Conservation (phyloP, 805 yeast genomes). For the Candida insectorum region DNA sequence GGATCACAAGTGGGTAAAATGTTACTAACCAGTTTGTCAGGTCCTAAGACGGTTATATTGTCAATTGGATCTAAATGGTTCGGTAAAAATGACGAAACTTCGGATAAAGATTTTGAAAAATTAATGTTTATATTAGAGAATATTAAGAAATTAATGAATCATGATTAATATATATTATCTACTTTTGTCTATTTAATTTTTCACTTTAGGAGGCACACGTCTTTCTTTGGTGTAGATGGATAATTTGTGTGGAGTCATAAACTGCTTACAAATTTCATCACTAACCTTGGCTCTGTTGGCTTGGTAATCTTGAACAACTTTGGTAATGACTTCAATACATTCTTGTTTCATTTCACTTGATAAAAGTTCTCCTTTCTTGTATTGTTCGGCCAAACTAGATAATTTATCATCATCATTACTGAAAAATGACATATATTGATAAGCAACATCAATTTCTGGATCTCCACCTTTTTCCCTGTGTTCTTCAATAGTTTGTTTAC, state of each 20-base stretch:
- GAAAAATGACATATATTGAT: conserved; percentile 88
- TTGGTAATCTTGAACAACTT: conserved; percentile 80
- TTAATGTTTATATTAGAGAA: conserved; percentile 41
- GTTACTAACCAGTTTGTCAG: conserved; percentile 21
- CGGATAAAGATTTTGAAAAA: conserved; percentile 41
- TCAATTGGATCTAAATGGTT: conserved; percentile 48
- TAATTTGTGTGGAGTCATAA: conserved; percentile 83
- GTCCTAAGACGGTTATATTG: conserved; percentile 39
- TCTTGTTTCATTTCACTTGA: conserved; percentile 92
- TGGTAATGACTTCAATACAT: conserved; percentile 77
- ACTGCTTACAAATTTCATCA: conserved; percentile 57
- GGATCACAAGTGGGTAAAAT: conserved; percentile 49
- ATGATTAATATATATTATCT: conserved; percentile 5
- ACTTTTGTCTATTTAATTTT: conserved; percentile 34
- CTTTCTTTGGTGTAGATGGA: conserved; percentile 73
- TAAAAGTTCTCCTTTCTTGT: conserved; percentile 75
- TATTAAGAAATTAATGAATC: conserved; percentile 14
- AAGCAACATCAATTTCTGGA: conserved; percentile 94
- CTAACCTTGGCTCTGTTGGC: conserved; percentile 65
- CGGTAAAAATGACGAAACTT: conserved; percentile 28
- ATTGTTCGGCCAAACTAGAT: conserved; percentile 55
- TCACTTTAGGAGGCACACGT: conserved; percentile 61
- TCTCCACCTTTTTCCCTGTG: conserved; percentile 90
- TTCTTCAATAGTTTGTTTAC: conserved; percentile 81
- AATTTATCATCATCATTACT: conserved; percentile 82